phyloP scores from a whole-genome alignment of 2,329 filamentous ascomycete genomes.

The Colletotrichum incanum region DNA sequence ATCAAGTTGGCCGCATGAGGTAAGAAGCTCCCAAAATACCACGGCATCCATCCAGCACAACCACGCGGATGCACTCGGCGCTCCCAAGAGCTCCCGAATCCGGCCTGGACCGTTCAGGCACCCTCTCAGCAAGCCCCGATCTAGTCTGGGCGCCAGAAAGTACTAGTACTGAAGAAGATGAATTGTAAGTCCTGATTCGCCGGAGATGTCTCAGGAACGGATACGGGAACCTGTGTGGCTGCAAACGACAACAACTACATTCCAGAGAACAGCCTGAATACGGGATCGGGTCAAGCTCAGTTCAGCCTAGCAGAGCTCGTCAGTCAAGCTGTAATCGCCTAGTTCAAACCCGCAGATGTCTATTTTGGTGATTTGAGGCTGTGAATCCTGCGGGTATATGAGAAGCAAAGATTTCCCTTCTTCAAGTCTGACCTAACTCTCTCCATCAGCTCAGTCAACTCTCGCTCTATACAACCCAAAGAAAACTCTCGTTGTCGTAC shows the following conservation, averaged over 20 bases:
- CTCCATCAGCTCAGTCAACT: slow-evolving; percentile 22
- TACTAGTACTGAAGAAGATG: not conserved
- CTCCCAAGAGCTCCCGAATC: slow-evolving; percentile 25
- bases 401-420: slow-evolving; percentile 3
- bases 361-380: not conserved
- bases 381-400: slow-evolving; percentile 18
- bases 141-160: slow-evolving; percentile 15
- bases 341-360: not conserved
- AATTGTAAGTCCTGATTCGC: slow-evolving; percentile 6
- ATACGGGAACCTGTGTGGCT: slow-evolving; percentile 26
- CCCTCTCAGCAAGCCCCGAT: slow-evolving; percentile 12
- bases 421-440: not conserved
- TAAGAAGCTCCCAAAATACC: not conserved
- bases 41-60: not conserved
- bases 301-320: not conserved
- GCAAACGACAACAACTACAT: slow-evolving; percentile 34
- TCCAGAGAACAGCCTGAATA: slow-evolving; percentile 16
- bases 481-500: not conserved
- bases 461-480: slow-evolving; percentile 12
- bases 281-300: slow-evolving; percentile 24
- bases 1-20: not conserved
- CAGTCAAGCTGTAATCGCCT: not conserved
- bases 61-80: slow-evolving; percentile 22
- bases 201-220: slow-evolving; percentile 19
- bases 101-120: slow-evolving; percentile 18